These are phyloP conservation scores for Epicoccum nigrum DNA, from an alignment of 2,329 filamentous ascomycete species.

Conservation along the genomic window DNA sequence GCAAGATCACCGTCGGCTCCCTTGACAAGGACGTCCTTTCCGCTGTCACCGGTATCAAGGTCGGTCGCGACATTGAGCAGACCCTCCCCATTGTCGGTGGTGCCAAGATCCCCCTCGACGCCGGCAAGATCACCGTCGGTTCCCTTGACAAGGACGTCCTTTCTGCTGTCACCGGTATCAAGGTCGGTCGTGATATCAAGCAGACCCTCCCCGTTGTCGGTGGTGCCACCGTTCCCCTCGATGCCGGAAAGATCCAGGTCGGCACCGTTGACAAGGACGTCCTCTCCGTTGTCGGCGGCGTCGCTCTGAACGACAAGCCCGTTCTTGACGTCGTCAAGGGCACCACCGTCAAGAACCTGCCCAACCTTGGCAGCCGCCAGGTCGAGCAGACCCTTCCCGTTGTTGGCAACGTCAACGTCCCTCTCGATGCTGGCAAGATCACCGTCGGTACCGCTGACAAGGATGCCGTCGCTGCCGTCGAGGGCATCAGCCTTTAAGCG, in stretches of 20 bases:
- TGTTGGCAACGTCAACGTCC: constrained; percentile 1
- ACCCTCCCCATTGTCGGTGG: constrained; percentile 5
- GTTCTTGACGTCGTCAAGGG: constrained; percentile 3
- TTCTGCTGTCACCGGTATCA: neutral
- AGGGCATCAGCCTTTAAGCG: neutral
- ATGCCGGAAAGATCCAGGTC: constrained; percentile 2
- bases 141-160: constrained; percentile 5
- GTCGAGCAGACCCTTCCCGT: constrained; percentile 6
- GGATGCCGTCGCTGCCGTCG: constrained; percentile 1
- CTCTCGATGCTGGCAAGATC: constrained; percentile 7
- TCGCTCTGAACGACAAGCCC: neutral
- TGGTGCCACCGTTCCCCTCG: neutral
- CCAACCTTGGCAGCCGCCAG: neutral
- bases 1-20: neutral
- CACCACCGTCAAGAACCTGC: constrained; percentile 1
- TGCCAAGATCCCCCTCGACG: constrained; percentile 1
- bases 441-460: constrained; percentile 9
- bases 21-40: neutral
- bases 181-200: constrained; percentile 1
- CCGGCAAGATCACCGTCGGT: constrained; percentile 1
- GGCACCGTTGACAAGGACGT: constrained; percentile 5
- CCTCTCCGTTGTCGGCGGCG: neutral
- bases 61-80: constrained; percentile 7
- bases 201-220: constrained; percentile 4
- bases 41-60: neutral